Conservation (phyloP, 1,284 basidiomycete species). For the Boletus smithii region DNA sequence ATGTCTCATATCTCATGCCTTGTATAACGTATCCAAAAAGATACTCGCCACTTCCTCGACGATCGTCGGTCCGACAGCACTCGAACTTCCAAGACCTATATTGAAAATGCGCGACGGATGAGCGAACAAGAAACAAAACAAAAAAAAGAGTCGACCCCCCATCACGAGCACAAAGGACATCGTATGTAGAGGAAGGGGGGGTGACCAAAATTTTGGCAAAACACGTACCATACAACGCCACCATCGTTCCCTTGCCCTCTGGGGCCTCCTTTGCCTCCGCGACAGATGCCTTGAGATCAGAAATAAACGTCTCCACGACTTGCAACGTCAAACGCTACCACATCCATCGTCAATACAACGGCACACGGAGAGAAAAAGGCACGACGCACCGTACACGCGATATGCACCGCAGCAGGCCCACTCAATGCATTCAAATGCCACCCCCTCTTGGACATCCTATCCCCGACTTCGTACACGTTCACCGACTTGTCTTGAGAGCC, state of each 20-base stretch:
- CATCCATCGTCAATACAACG: background rate
- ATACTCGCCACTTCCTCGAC: conserved; percentile 80
- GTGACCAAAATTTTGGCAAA: too few species aligned
- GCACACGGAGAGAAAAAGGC: background rate
- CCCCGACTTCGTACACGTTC: conserved; percentile 85
- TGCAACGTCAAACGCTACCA: conserved; percentile 71
- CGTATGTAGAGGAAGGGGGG: too few species aligned
- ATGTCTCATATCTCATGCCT: conserved; percentile 60
- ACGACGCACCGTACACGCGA: conserved; percentile 83
- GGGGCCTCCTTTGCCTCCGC: conserved; percentile 56
- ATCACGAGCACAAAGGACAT: too few species aligned
- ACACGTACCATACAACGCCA: conserved; percentile 78
- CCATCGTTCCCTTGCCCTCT: conserved; percentile 75
- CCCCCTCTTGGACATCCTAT: conserved; percentile 79
- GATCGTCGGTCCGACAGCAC: conserved; percentile 84
- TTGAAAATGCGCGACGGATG: too few species aligned
- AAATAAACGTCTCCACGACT: conserved; percentile 74
- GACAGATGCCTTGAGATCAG: conserved; percentile 78
- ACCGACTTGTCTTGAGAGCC: conserved; percentile 57
- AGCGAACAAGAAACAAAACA: too few species aligned
- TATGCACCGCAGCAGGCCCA: conserved; percentile 83
- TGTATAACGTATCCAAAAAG: conserved; percentile 82
- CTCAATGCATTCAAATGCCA: conserved; percentile 91
- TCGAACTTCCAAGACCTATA: conserved; percentile 83
- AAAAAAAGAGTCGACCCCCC: background rate